Evolutionary conservation across 2,329 filamentous ascomycete species (phyloP).

Genomic region (Penicillium verrucosum): DNA sequence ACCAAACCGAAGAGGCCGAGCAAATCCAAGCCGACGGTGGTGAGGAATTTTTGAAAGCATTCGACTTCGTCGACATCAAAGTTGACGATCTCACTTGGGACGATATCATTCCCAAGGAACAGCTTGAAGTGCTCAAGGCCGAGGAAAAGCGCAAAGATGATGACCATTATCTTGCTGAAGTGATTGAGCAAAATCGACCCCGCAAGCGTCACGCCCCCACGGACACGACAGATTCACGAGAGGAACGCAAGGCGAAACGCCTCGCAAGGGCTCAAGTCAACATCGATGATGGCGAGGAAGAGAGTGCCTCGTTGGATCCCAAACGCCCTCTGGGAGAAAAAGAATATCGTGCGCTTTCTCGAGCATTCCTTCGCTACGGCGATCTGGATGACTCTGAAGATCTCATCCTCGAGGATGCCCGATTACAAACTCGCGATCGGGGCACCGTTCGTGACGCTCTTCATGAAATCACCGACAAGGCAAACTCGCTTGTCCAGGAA

Average conservation of each 20-base stretch:
- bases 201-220: constrained; percentile 66
- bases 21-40: constrained; percentile 93
- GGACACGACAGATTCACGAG: constrained; percentile 51
- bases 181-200: constrained; percentile 81
- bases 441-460: constrained; percentile 75
- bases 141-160: constrained; percentile 83
- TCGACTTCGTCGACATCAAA: constrained; percentile 96
- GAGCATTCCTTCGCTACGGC: constrained; percentile 86
- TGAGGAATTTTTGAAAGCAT: constrained; percentile 86
- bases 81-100: constrained; percentile 93
- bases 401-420: constrained; percentile 83
- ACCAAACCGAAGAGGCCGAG: constrained; percentile 92
- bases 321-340: constrained; percentile 88
- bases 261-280: constrained; percentile 62
- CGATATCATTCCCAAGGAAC: constrained; percentile 92
- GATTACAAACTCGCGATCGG: constrained; percentile 75
- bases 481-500: constrained; percentile 67
- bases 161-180: constrained; percentile 74
- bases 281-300: constrained; percentile 67
- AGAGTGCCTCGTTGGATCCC: constrained; percentile 67
- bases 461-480: constrained; percentile 72
- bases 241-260: constrained; percentile 68
- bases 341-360: constrained; percentile 86
- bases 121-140: constrained; percentile 82
- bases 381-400: constrained; percentile 83